These are phyloP conservation scores for Fusarium newnesense DNA, from an alignment of 2,329 filamentous ascomycete genomes.

Conservation along the genomic window DNA sequence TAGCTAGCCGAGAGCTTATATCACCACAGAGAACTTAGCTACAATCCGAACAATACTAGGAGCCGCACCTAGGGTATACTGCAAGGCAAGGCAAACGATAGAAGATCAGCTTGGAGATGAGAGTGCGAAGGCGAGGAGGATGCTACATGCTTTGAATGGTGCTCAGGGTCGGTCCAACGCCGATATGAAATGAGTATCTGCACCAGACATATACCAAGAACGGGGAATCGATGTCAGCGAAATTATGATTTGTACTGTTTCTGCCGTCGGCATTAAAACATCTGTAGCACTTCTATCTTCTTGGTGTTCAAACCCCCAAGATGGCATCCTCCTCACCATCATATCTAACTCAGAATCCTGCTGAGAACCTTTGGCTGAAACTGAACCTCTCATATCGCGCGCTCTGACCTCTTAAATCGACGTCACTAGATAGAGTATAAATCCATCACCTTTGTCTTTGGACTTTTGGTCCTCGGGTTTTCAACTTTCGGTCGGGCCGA, in stretches of 20 bases:
- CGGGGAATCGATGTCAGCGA: background rate
- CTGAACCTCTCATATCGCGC: background rate
- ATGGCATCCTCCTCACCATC: rapidly evolving
- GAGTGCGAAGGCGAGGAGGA: background rate
- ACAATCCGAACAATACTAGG: background rate
- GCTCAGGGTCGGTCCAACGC: rapidly evolving
- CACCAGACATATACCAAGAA: background rate
- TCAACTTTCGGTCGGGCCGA: background rate
- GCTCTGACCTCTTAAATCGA: rapidly evolving
- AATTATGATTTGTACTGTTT: background rate
- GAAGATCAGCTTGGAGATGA: background rate
- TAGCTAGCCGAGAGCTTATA: background rate
- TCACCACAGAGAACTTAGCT: too few species aligned
- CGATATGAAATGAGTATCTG: background rate
- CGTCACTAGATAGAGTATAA: background rate
- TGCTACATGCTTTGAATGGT: background rate
- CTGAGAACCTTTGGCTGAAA: background rate
- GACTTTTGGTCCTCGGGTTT: too few species aligned
- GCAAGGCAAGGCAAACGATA: background rate
- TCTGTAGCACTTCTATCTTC: background rate
- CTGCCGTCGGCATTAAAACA: rapidly evolving
- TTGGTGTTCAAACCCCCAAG: rapidly evolving
- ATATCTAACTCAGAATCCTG: too few species aligned
- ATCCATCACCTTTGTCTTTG: too few species aligned
- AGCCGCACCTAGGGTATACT: rapidly evolving